Conservation (phyloP, 2,329 filamentous ascomycete genomes). For the Fusarium sp. region DNA sequence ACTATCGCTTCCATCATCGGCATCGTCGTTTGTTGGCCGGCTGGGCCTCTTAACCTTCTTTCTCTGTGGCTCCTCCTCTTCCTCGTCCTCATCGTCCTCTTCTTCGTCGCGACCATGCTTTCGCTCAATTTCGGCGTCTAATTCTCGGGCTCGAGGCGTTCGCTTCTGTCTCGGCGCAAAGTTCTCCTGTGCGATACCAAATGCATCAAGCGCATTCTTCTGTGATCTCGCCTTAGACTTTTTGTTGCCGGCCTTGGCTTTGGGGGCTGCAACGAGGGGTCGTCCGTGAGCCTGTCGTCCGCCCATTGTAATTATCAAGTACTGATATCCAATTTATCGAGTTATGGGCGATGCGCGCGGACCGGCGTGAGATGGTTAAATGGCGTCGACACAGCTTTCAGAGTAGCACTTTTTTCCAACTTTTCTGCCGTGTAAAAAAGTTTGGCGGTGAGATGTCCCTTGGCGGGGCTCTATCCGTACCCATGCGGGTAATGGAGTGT, state of each 20-base stretch:
- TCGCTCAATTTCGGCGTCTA: conserved; percentile 60
- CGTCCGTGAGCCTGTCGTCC: conserved; percentile 70
- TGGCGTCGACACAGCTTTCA: background rate
- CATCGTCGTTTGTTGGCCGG: conserved; percentile 58
- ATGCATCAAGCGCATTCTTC: conserved; percentile 67
- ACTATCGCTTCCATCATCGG: conserved; percentile 83
- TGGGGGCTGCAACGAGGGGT: conserved; percentile 57
- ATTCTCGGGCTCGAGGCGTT: conserved; percentile 63
- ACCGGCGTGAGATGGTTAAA: conserved; percentile 19
- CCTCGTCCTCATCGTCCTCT: conserved; percentile 62
- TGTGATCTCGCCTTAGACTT: conserved; percentile 62
- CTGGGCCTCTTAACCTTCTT: conserved; percentile 58
- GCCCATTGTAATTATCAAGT: conserved; percentile 57
- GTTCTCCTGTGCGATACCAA: conserved; percentile 67
- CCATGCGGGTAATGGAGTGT: conserved; percentile 19
- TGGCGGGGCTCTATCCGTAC: conserved; percentile 42
- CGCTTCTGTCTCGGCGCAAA: conserved; percentile 60
- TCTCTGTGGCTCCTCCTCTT: conserved; percentile 57
- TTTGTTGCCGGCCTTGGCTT: conserved; percentile 48
- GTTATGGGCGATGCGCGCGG: conserved; percentile 30
- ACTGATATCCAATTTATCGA: conserved; percentile 2
- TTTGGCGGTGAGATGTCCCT: conserved; percentile 43
- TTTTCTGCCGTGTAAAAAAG: conserved; percentile 46
- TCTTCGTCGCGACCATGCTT: conserved; percentile 60
- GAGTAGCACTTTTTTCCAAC: conserved; percentile 37